Percentiles rank a stretch among this genome's conserved stretches.
phyloP scores from a whole-genome alignment of 495 filamentous ascomycete genomes.

The Penicillium arizonense region DNA sequence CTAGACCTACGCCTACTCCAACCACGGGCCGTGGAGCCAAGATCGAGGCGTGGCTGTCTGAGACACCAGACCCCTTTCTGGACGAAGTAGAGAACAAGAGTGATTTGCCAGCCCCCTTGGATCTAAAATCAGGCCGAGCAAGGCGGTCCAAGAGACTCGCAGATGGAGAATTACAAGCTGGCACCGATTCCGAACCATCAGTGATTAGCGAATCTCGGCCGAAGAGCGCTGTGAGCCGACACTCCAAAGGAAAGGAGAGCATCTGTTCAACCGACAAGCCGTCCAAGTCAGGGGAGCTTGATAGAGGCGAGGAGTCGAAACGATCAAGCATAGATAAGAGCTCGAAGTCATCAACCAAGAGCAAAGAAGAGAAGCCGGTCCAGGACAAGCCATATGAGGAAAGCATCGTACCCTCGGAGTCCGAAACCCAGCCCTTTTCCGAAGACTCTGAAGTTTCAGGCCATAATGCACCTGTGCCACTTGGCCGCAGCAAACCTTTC shows the following conservation, averaged over 20 bases:
- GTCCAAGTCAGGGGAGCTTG: slow-evolving; percentile 11
- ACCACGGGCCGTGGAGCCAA: slow-evolving; percentile 41
- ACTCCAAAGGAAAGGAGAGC: slow-evolving; percentile 26
- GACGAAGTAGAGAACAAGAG: slow-evolving; percentile 43
- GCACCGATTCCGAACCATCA: slow-evolving; percentile 21
- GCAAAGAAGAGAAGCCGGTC: slow-evolving; percentile 14
- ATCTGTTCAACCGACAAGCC: slow-evolving; percentile 10
- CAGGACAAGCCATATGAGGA: slow-evolving; percentile 20
- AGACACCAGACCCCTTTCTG: slow-evolving; percentile 70
- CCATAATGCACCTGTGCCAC: slow-evolving; percentile 36
- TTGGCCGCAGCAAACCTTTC: slow-evolving; percentile 49
- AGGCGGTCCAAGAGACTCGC: slow-evolving; percentile 27
- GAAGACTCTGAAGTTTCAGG: slow-evolving; percentile 41
- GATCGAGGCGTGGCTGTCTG: slow-evolving; percentile 77
- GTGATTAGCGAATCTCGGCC: slow-evolving; percentile 18
- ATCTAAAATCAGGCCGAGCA: slow-evolving; percentile 34
- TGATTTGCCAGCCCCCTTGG: slow-evolving; percentile 46
- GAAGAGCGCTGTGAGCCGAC: slow-evolving; percentile 26
- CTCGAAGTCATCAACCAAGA: slow-evolving; percentile 1
- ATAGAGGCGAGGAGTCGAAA: background rate
- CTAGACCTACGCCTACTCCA: slow-evolving; percentile 41
- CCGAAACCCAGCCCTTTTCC: slow-evolving; percentile 28
- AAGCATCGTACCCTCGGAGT: slow-evolving; percentile 24
- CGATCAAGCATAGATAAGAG: slow-evolving; percentile 7
- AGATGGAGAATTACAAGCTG: slow-evolving; percentile 11